Evolutionary conservation across 371 early-diverging fungal genomes (phyloP).

Genomic region (Gilbertella persicaria): DNA sequence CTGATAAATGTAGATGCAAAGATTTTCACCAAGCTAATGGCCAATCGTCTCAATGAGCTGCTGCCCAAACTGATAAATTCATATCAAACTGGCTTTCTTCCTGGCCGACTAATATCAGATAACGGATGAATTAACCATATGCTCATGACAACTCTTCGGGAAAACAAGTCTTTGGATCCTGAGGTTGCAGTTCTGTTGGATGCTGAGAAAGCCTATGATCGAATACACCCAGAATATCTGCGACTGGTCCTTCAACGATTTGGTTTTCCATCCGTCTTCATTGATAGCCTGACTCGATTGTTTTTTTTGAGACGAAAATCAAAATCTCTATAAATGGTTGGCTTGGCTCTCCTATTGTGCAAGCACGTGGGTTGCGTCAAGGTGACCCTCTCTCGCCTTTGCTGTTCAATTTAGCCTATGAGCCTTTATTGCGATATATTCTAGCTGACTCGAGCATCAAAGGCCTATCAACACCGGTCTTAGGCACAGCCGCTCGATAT

Average conservation of each 20-base stretch:
- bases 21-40: slow-evolving; percentile 6
- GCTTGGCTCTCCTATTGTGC: not conserved
- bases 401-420: slow-evolving; percentile 18
- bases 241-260: not conserved
- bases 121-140: not conserved
- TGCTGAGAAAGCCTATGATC: slow-evolving; percentile 25
- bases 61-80: not conserved
- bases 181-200: slow-evolving; percentile 6
- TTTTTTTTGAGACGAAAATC: slow-evolving; percentile 10
- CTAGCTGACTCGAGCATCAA: not conserved
- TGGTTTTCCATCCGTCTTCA: slow-evolving; percentile 2
- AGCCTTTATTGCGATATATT: slow-evolving; percentile 1
- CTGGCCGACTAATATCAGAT: slow-evolving; percentile 8
- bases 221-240: slow-evolving; percentile 25
- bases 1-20: slow-evolving; percentile 9
- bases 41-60: not conserved
- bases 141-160: too few relatives aligned
- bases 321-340: slow-evolving; percentile 16
- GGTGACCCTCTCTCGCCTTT: slow-evolving; percentile 19
- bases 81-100: slow-evolving; percentile 6
- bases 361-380: slow-evolving; percentile 14
- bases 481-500: not conserved
- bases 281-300: not conserved
- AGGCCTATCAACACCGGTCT: slow-evolving; percentile 2
- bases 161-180: not conserved